These are phyloP conservation scores for Claviceps sp. DNA, from an alignment of 2,329 filamentous ascomycete genomes.

Conservation along the genomic window DNA sequence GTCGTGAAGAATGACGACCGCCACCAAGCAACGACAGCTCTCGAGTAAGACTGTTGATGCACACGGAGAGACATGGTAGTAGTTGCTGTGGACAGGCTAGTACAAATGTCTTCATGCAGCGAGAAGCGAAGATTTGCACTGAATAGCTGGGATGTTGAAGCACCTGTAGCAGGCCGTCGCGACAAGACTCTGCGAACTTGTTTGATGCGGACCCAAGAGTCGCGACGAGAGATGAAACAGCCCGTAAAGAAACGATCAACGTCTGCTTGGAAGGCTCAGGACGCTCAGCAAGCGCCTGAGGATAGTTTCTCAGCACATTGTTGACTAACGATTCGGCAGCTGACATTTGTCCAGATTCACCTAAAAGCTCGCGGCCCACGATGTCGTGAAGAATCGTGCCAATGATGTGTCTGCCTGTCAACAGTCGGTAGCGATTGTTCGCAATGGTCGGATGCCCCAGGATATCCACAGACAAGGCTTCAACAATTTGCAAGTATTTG, in stretches of 20 bases:
- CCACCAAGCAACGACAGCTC: constrained; percentile 68
- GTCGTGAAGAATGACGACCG: constrained; percentile 63
- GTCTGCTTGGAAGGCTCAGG: constrained; percentile 81
- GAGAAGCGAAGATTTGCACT: constrained; percentile 80
- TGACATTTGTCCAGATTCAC: constrained; percentile 76
- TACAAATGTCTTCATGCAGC: constrained; percentile 76
- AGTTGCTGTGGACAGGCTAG: constrained; percentile 87
- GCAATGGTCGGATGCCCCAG: constrained; percentile 62
- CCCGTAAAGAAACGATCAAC: constrained; percentile 64
- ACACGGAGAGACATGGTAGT: constrained; percentile 80
- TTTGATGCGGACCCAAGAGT: constrained; percentile 73
- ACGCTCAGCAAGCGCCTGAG: constrained; percentile 74
- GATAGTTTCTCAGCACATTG: constrained; percentile 85
- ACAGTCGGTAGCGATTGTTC: constrained; percentile 75
- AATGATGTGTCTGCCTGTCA: constrained; percentile 75
- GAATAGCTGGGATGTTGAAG: constrained; percentile 92
- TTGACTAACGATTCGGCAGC: constrained; percentile 75
- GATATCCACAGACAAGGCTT: constrained; percentile 68
- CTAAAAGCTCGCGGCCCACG: constrained; percentile 67
- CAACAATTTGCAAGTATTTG: constrained; percentile 69
- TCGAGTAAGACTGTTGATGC: constrained; percentile 85
- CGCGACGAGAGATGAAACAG: constrained; percentile 63
- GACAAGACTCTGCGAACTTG: constrained; percentile 65
- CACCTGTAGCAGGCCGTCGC: constrained; percentile 79
- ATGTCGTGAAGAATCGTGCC: constrained; percentile 74